These are phyloP conservation scores for Cercophora sp. DNA, from an alignment of 495 filamentous ascomycete species.

Conservation along the genomic window DNA sequence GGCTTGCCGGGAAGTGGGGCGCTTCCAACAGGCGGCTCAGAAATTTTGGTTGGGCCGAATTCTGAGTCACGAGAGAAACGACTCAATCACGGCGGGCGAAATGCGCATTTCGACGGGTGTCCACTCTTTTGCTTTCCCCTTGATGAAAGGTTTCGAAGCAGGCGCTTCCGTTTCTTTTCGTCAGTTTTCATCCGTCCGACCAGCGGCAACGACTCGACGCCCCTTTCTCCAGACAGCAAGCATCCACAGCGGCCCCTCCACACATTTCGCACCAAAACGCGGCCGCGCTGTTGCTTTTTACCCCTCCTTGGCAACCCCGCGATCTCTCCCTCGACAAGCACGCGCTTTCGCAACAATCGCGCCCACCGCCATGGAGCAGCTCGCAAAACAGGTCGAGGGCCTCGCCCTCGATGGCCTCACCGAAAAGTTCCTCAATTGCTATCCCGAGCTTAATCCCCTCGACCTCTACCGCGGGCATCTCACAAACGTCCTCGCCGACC, in stretches of 20 bases:
- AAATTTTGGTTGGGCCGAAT: conserved; percentile 1
- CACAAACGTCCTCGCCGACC: conserved; percentile 64
- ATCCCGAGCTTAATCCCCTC: conserved; percentile 73
- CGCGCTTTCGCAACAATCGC: conserved; percentile 27
- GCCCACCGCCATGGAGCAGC: conserved; percentile 28
- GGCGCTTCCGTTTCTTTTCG: conserved; percentile 23
- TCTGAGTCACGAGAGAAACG: not conserved
- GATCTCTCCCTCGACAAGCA: conserved; percentile 10
- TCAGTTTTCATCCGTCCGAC: conserved; percentile 4
- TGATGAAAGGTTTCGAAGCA: too few species aligned
- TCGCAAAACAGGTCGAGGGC: conserved; percentile 36
- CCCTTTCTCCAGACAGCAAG: conserved; percentile 6
- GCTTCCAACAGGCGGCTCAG: too few species aligned
- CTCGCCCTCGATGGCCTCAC: conserved; percentile 35
- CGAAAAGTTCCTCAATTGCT: conserved; percentile 49
- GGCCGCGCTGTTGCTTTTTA: conserved; percentile 12
- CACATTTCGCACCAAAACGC: conserved; percentile 16
- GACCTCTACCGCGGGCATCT: conserved; percentile 88
- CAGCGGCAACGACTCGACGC: conserved; percentile 13
- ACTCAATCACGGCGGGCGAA: not conserved
- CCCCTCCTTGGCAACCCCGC: too few species aligned
- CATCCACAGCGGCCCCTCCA: conserved; percentile 10
- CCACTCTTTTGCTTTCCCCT: conserved; percentile 19
- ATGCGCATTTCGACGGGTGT: conserved; percentile 16
- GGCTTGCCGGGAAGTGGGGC: too few species aligned